phyloP scores from a whole-genome alignment of 1,139 yeast genomes.

The Lodderomyces elongisporus region DNA sequence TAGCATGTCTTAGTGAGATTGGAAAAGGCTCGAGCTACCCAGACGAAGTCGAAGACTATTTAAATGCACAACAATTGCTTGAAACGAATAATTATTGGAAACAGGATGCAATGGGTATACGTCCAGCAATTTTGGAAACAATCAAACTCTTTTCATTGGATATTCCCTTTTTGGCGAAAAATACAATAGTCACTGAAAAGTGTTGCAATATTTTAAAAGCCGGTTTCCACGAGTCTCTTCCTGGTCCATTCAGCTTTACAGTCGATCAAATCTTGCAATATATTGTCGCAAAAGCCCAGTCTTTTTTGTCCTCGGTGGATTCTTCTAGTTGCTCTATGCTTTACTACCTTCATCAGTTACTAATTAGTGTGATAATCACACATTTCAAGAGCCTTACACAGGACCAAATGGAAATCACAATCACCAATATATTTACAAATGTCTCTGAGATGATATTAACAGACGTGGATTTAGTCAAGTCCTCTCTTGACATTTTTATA shows the following conservation, averaged over 20 bases:
- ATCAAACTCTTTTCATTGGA: slow-evolving; percentile 39
- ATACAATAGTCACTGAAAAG: slow-evolving; percentile 47
- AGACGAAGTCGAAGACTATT: slow-evolving; percentile 46
- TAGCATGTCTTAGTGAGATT: slow-evolving; percentile 59
- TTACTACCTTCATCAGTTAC: slow-evolving; percentile 31
- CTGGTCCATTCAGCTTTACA: slow-evolving; percentile 58
- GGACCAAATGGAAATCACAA: slow-evolving; percentile 23
- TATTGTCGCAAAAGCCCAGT: slow-evolving; percentile 34
- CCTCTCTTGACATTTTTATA: slow-evolving; percentile 37
- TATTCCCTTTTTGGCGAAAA: slow-evolving; percentile 19
- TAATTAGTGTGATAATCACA: slow-evolving; percentile 38
- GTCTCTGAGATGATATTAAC: slow-evolving; percentile 32
- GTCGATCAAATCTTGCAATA: slow-evolving; percentile 40
- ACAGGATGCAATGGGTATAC: slow-evolving; percentile 40
- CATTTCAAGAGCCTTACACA: slow-evolving; percentile 23
- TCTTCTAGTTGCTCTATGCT: neutral
- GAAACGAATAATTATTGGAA: slow-evolving; percentile 32
- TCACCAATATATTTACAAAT: slow-evolving; percentile 27
- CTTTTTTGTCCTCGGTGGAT: slow-evolving; percentile 30
- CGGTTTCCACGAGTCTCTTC: slow-evolving; percentile 48
- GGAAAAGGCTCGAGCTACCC: slow-evolving; percentile 65
- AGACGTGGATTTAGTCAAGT: slow-evolving; percentile 53
- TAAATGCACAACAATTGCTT: slow-evolving; percentile 22
- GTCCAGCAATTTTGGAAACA: slow-evolving; percentile 33
- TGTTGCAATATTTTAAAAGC: slow-evolving; percentile 53